Evolutionary conservation across 371 early-diverging fungal genomes (phyloP).

Genomic region (Mortierella sp.): DNA sequence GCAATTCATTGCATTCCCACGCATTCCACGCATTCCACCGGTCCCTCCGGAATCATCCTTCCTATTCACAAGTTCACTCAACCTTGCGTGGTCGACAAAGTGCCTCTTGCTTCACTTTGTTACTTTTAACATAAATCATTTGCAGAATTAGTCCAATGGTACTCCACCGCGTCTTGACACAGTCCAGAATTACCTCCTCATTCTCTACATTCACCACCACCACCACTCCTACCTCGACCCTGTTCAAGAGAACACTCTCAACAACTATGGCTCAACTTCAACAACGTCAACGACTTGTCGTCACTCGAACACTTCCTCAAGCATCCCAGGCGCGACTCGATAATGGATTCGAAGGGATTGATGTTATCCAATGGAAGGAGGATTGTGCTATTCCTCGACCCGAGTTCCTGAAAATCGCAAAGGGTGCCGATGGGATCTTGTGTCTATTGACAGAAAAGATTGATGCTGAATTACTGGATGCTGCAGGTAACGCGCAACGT

Average conservation of each 20-base stretch:
- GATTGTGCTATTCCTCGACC: slow-evolving; percentile 44
- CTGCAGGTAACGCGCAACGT: slow-evolving; percentile 59
- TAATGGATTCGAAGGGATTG: slow-evolving; percentile 41
- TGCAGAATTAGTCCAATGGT: not conserved
- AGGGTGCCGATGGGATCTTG: slow-evolving; percentile 73
- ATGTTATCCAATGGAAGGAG: slow-evolving; percentile 49
- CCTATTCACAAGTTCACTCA: not conserved
- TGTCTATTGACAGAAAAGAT: slow-evolving; percentile 82
- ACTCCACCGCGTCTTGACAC: slow-evolving; percentile 15
- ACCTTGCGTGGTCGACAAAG: too few species aligned
- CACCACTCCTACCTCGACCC: slow-evolving; percentile 6
- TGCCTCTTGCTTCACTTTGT: not conserved
- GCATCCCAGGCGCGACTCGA: slow-evolving; percentile 40
- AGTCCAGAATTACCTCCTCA: slow-evolving; percentile 11
- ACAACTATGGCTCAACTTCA: slow-evolving; percentile 27
- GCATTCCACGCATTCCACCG: slow-evolving; percentile 3
- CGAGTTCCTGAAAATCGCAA: slow-evolving; percentile 40
- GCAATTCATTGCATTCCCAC: not conserved
- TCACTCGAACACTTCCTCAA: slow-evolving; percentile 47
- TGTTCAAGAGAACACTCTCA: slow-evolving; percentile 26
- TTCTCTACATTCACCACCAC: not conserved
- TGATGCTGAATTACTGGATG: slow-evolving; percentile 75
- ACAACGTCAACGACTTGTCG: slow-evolving; percentile 37
- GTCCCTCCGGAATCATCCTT: not conserved
- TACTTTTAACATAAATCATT: not conserved